phyloP scores from a whole-genome alignment of 2,329 filamentous ascomycete species.

The Colletotrichum lentis region DNA sequence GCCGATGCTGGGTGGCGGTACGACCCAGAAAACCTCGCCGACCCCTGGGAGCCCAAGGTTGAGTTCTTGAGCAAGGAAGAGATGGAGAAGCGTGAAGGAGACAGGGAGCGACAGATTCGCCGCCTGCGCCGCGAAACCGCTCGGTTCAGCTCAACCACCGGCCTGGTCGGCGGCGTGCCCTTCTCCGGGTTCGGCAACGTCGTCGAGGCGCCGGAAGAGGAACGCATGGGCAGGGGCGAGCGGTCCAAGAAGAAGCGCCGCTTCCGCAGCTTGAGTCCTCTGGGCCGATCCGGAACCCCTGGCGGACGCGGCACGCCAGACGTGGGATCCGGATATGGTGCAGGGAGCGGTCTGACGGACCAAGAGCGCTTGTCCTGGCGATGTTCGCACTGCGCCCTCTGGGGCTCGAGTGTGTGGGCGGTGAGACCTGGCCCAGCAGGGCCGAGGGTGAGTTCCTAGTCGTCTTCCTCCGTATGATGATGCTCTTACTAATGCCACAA shows the following conservation, averaged over 20 bases:
- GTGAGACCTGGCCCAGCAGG: slow-evolving; percentile 90
- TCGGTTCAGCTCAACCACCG: slow-evolving; percentile 85
- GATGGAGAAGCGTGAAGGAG: slow-evolving; percentile 95
- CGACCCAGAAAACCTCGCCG: slow-evolving; percentile 86
- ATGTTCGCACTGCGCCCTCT: slow-evolving; percentile 86
- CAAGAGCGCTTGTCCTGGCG: slow-evolving; percentile 84
- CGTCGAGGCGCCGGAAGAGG: slow-evolving; percentile 66
- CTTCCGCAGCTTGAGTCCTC: slow-evolving; percentile 86
- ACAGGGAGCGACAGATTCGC: slow-evolving; percentile 89
- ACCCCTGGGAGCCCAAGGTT: slow-evolving; percentile 85
- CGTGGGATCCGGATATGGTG: slow-evolving; percentile 72
- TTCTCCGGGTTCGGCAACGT: slow-evolving; percentile 61
- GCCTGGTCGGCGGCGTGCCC: slow-evolving; percentile 80
- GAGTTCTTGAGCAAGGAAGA: slow-evolving; percentile 90
- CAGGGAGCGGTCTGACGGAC: slow-evolving; percentile 74
- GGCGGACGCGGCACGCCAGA: slow-evolving; percentile 83
- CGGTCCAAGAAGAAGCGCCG: slow-evolving; percentile 94
- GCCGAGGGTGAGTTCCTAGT: slow-evolving; percentile 71
- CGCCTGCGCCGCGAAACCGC: slow-evolving; percentile 89
- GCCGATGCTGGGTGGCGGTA: slow-evolving; percentile 91
- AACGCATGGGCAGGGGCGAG: slow-evolving; percentile 90
- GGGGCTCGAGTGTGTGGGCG: slow-evolving; percentile 92
- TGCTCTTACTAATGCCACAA: neutral
- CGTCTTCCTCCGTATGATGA: slow-evolving; percentile 39
- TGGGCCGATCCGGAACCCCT: slow-evolving; percentile 72